Evolutionary conservation across 768 basidiomycete species (phyloP).

Genomic region (Mycena floridula): DNA sequence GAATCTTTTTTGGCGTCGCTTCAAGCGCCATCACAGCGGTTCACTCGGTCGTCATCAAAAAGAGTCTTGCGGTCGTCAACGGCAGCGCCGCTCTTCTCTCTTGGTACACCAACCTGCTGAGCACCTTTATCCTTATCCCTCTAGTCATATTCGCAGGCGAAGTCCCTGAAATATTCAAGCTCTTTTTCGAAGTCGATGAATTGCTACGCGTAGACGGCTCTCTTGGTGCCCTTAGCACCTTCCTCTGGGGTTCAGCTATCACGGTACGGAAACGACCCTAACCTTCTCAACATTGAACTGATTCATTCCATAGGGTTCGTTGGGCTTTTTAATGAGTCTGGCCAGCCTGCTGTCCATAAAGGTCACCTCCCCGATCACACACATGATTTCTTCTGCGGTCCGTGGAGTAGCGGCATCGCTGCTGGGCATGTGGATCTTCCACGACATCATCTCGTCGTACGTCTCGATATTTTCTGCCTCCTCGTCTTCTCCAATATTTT

Average conservation of each 20-base stretch:
- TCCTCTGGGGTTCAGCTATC: slow-evolving; percentile 72
- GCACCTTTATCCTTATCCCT: slow-evolving; percentile 67
- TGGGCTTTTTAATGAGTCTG: slow-evolving; percentile 94
- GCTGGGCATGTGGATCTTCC: slow-evolving; percentile 75
- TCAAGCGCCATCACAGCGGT: slow-evolving; percentile 83
- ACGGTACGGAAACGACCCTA: slow-evolving; percentile 44
- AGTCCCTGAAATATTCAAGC: slow-evolving; percentile 49
- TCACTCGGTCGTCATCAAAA: slow-evolving; percentile 94
- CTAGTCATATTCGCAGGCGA: slow-evolving; percentile 75
- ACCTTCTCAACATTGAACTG: background rate
- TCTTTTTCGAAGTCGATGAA: slow-evolving; percentile 47
- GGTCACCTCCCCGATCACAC: slow-evolving; percentile 94
- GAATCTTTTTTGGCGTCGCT: slow-evolving; percentile 75
- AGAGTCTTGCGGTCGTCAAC: slow-evolving; percentile 69
- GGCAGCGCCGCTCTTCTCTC: slow-evolving; percentile 81
- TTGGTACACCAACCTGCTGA: slow-evolving; percentile 89
- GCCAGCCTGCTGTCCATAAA: slow-evolving; percentile 93
- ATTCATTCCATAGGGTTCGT: slow-evolving; percentile 47
- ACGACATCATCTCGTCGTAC: slow-evolving; percentile 74
- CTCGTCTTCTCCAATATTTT: background rate
- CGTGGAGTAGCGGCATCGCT: slow-evolving; percentile 91
- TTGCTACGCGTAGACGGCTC: slow-evolving; percentile 28
- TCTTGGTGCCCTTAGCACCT: slow-evolving; percentile 50
- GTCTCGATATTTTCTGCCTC: slow-evolving; percentile 19
- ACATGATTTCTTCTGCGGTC: slow-evolving; percentile 95